phyloP scores from a whole-genome alignment of 2,329 filamentous ascomycete genomes.

The Fusarium sp. region DNA sequence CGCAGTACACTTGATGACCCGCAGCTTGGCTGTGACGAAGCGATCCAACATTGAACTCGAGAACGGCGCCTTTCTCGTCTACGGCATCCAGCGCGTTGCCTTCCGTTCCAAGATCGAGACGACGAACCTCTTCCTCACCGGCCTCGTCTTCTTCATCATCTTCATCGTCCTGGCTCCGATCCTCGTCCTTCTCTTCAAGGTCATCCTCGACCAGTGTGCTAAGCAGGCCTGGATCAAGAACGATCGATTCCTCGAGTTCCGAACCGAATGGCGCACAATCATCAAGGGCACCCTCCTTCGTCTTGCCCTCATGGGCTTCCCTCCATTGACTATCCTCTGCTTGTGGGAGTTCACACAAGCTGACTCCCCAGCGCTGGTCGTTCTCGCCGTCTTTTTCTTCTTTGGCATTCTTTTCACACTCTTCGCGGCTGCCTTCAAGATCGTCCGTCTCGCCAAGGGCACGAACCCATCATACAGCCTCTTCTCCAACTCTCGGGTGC shows the following conservation, averaged over 20 bases:
- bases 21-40: conserved; percentile 69
- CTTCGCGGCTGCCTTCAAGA: conserved; percentile 88
- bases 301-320: conserved; percentile 89
- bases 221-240: conserved; percentile 83
- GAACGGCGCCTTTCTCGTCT: conserved; percentile 74
- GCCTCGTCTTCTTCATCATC: conserved; percentile 88
- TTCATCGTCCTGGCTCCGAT: conserved; percentile 83
- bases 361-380: conserved; percentile 88
- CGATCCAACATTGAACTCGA: conserved; percentile 69
- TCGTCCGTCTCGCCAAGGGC: conserved; percentile 93
- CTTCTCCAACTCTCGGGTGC: conserved; percentile 89
- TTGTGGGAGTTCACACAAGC: conserved; percentile 92
- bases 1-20: conserved; percentile 64
- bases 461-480: conserved; percentile 97
- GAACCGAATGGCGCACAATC: conserved; percentile 92
- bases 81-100: conserved; percentile 91
- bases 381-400: conserved; percentile 91
- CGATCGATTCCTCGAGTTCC: conserved; percentile 92
- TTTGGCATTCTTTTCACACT: conserved; percentile 83
- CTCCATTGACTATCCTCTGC: conserved; percentile 90
- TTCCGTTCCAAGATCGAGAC: conserved; percentile 88
- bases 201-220: conserved; percentile 80
- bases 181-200: conserved; percentile 84
- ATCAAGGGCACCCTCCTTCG: conserved; percentile 95
- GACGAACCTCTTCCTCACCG: conserved; percentile 94